Base-by-base conservation (phyloP, 169 alveolate genomes). In the Plasmodium coatneyi region DNA sequence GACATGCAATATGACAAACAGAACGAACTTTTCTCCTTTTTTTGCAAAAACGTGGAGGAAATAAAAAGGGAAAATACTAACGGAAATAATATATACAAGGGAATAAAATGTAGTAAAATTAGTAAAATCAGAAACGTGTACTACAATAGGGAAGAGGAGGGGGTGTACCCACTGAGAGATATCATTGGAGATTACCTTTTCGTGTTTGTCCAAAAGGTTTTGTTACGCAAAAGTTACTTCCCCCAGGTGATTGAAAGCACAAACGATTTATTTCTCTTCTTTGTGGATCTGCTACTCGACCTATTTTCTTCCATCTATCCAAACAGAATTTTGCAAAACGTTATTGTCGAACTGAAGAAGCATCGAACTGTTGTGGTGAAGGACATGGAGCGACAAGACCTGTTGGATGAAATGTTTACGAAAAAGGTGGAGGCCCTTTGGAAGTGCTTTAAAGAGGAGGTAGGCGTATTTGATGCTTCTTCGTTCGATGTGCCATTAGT, bases 231-330 rank as follows among this genome's bases (percentile, higher is more conserved):
- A 79, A 56, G 54, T 79, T 89, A 66, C 71, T 14, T 39, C 19
- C 94, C 94, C 46, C 9, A 22, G n/a, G 6, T 39, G 28, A 30
- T 89, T 39, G 94, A 89, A 79, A 89, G 81, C 74, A 89, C 94
- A 16, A 89, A 89, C 71, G 94, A 89, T 66, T 25, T 89, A 25
- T 89, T 79, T 79, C 30, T 89, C 72, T 89, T 89, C 79, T 89
- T 89, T 66, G 30, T 72, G 43, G 82, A 89, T 30, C 49, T 89
- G 10, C 71, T 89, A 41, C 25, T 16, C 19, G 89, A 54, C 32
- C 28, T 89, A 32, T 79, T 89, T 60, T 66, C 76, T 25, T 28
- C 71, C 14, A 28, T 79, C n/a, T 72, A 89, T 30, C 86, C 72
- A 30, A 89, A 78, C n/a, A 89, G 56, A 80, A 89, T 28, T 79